phyloP scores from a whole-genome alignment of 1,284 basidiomycete species.

The Laetiporus sulphureus region DNA sequence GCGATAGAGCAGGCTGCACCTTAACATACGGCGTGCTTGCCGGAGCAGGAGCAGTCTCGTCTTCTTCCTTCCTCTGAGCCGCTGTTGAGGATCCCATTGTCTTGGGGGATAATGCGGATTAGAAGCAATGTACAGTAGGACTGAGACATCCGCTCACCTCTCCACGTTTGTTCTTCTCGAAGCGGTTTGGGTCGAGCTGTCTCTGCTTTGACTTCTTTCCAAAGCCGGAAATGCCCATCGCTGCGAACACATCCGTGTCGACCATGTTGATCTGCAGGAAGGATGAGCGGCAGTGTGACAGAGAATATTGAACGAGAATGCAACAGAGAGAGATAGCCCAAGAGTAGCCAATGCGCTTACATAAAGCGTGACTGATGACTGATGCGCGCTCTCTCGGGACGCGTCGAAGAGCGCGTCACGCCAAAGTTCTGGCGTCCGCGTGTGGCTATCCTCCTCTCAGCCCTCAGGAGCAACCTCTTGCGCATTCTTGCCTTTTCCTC shows the following conservation, averaged over 20 bases:
- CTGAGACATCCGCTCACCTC: constrained; percentile 26
- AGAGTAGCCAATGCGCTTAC: constrained; percentile 2
- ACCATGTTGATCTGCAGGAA: constrained; percentile 36
- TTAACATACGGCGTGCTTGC: constrained; percentile 1
- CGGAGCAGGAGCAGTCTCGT: constrained; percentile 1
- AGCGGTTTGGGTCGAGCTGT: constrained; percentile 60
- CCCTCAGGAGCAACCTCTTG: not conserved
- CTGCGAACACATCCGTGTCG: constrained; percentile 62
- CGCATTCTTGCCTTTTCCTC: not conserved
- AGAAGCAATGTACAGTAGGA: not conserved
- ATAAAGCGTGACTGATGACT: constrained; percentile 1
- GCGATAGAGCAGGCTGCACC: too few species aligned
- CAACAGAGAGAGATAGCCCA: too few species aligned
- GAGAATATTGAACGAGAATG: too few species aligned
- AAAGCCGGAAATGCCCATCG: constrained; percentile 78
- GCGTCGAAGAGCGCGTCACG: constrained; percentile 1
- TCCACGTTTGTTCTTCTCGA: constrained; percentile 67
- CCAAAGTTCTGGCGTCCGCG: not conserved
- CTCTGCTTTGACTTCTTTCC: constrained; percentile 64
- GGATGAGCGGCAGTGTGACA: too few species aligned
- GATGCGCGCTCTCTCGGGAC: not conserved
- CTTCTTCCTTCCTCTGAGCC: constrained; percentile 6
- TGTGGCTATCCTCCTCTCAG: not conserved
- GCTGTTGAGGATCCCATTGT: constrained; percentile 5
- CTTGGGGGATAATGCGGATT: too few species aligned